These are phyloP conservation scores for Aspergillus fischeri DNA, from an alignment of 2,329 filamentous ascomycete genomes.

Conservation along the genomic window DNA sequence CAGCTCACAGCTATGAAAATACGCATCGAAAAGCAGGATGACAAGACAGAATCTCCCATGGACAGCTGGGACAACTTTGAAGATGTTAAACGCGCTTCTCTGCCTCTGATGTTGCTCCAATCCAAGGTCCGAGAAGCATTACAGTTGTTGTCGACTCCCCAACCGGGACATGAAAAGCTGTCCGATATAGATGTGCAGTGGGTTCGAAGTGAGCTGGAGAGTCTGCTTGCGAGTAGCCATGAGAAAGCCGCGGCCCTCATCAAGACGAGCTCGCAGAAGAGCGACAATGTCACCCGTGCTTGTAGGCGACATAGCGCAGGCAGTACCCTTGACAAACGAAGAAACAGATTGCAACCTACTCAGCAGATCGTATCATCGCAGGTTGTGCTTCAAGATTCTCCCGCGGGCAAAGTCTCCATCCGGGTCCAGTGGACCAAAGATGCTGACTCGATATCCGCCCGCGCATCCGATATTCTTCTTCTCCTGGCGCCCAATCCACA, in stretches of 20 bases:
- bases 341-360: not conserved
- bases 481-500: not conserved
- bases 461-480: not conserved
- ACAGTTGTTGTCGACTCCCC: not conserved
- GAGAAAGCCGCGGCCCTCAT: not conserved
- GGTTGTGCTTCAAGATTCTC: not conserved
- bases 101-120: not conserved
- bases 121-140: not conserved
- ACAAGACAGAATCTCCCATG: not conserved
- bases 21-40: not conserved
- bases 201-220: not conserved
- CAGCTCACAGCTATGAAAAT: not conserved
- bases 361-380: not conserved
- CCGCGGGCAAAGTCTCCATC: not conserved
- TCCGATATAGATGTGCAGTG: not conserved
- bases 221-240: not conserved
- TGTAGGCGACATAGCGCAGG: not conserved
- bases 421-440: not conserved
- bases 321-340: not conserved
- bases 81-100: not conserved
- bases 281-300: not conserved
- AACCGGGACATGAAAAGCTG: not conserved
- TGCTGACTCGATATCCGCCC: not conserved
- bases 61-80: not conserved
- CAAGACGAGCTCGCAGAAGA: not conserved